Base-by-base conservation (phyloP, 129 eudicot genomes). In the Tagetes erecta region DNA sequence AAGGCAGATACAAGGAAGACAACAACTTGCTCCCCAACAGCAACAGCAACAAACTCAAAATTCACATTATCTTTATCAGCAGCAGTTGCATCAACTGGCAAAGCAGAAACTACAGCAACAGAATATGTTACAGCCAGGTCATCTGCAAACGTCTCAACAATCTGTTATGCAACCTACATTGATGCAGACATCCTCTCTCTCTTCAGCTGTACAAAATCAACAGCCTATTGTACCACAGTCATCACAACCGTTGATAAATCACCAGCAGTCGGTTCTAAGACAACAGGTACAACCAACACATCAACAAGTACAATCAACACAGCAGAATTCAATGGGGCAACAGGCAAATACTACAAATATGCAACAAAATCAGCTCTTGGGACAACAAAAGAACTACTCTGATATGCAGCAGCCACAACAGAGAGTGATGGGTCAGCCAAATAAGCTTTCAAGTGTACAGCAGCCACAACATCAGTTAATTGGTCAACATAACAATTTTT, bases 1-100 rank as follows among this genome's bases (percentile, higher is more conserved):
- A 86, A 87, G 97, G 68, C 94, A 83, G 79, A 86, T 84, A 71
- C 88, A 68, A 5, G 97, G 88, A 58, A 80, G 99, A 78, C 96
- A 88, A 71, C 97, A 85, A 76, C 92, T 68, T 82, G 89, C 72
- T 72, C 40, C 87, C 37, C 94, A 89, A 36, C 86, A 79, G 34
- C 97, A 84, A 67, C 95, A 80, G 36, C 67, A 36, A 62, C 44
- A 62, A 62, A 58, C 86, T 66, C 92, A 84, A 72, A 87, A 78
- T 77, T 37, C 87, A 4, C 96, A 87, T 0, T 82, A 71, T 70
- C 80, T 80, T 44, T 86, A 88, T 70, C 92, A 86, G 78, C 99
- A 88, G 81, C 96, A 90, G 59, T 63, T 84, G 6, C 95, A 88
- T 30, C 90, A 89, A 62, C 39, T 86, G 1, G 78, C 82, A 69